Conservation (phyloP, 176 grass and related monocot genomes). For the Dactylis glomerata region DNA sequence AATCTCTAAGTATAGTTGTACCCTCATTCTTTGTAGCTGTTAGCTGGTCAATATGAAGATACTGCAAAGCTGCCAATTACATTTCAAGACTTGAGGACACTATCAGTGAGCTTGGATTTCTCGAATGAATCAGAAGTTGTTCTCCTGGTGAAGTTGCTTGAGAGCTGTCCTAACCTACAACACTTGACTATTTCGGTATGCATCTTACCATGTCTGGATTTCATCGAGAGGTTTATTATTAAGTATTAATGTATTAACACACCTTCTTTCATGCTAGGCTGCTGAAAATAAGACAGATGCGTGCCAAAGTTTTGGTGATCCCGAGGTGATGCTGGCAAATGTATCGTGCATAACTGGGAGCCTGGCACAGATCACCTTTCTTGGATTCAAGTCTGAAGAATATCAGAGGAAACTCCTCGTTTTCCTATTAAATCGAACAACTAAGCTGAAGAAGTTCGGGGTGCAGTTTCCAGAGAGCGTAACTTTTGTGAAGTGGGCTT, state of each 20-base stretch:
- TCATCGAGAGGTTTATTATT: neutral
- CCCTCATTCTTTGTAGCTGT: conserved; percentile 7
- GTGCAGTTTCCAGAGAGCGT: conserved; percentile 6
- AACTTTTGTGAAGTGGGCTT: conserved; percentile 5
- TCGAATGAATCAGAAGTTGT: neutral
- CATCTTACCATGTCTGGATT: conserved; percentile 8
- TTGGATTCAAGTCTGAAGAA: conserved; percentile 29
- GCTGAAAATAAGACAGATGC: neutral
- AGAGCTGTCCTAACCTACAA: conserved; percentile 39
- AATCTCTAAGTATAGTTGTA: neutral
- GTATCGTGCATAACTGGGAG: conserved; percentile 28
- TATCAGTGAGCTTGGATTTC: conserved; percentile 40
- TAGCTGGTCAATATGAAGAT: conserved; percentile 38
- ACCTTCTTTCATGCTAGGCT: conserved; percentile 27
- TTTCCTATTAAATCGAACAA: conserved; percentile 26
- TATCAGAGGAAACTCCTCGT: conserved; percentile 20
- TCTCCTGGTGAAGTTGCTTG: conserved; percentile 44
- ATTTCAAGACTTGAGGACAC: conserved; percentile 36
- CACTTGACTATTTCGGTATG: conserved; percentile 37
- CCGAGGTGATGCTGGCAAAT: conserved; percentile 20
- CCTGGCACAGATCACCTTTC: conserved; percentile 33
- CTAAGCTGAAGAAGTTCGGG: conserved; percentile 22
- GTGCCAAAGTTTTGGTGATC: neutral
- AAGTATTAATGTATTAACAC: too few relatives aligned
- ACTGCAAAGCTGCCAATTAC: conserved; percentile 11